phyloP scores from a whole-genome alignment of 2,329 filamentous ascomycete species.

The Epicoccum nigrum region DNA sequence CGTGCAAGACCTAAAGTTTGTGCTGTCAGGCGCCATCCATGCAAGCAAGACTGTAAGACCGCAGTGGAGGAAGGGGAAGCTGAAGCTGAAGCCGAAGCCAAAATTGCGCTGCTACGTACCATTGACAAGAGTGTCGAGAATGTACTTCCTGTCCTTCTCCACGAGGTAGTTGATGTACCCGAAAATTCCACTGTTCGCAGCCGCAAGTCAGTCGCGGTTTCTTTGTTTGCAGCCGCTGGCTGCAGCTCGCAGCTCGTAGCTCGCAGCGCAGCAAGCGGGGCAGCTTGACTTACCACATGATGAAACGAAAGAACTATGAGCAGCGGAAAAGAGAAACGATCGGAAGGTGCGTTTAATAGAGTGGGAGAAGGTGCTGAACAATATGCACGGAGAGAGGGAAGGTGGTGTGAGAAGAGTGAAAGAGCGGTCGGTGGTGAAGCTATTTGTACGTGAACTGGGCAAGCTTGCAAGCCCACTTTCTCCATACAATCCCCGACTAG shows the following conservation, averaged over 20 bases:
- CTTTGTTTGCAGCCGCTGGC: slow-evolving; percentile 7
- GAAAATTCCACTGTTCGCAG: slow-evolving; percentile 79
- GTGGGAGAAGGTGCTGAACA: slow-evolving; percentile 17
- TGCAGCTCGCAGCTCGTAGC: background rate
- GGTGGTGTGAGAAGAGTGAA: slow-evolving; percentile 40
- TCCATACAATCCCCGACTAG: slow-evolving; percentile 39
- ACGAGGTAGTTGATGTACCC: slow-evolving; percentile 99
- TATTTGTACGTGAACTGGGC: slow-evolving; percentile 44
- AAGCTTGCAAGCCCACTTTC: slow-evolving; percentile 35
- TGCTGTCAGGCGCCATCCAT: slow-evolving; percentile 30
- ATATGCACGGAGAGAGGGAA: slow-evolving; percentile 23
- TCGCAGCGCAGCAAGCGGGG: slow-evolving; percentile 25
- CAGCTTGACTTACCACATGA: slow-evolving; percentile 48
- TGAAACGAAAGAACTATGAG: slow-evolving; percentile 37
- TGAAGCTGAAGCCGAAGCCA: slow-evolving; percentile 7
- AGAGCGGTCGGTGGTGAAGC: slow-evolving; percentile 45
- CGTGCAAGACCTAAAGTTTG: slow-evolving; percentile 75
- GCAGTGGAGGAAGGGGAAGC: background rate
- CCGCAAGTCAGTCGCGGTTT: slow-evolving; percentile 32
- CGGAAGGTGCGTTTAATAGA: slow-evolving; percentile 26
- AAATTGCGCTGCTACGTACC: slow-evolving; percentile 64
- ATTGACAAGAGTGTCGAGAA: slow-evolving; percentile 94
- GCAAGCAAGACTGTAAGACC: too few species aligned
- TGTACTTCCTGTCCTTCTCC: slow-evolving; percentile 97
- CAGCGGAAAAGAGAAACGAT: slow-evolving; percentile 37